Base-by-base conservation (phyloP, 2,329 filamentous ascomycete species). In the Laburnicola sp. region DNA sequence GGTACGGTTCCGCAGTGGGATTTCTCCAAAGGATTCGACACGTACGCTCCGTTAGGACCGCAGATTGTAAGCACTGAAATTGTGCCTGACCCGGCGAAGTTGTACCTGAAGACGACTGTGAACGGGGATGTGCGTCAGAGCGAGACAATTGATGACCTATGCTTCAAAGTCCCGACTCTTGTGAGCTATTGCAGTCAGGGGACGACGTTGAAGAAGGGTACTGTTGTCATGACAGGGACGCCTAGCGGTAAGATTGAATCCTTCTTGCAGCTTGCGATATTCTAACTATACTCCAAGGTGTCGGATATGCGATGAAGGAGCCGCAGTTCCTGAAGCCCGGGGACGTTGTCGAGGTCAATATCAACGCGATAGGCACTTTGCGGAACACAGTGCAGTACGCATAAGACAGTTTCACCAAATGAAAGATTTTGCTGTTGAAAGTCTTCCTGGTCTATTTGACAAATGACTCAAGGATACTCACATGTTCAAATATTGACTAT, bases 21-120 rank as follows among this genome's bases (percentile, higher is more conserved):
- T 0, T 84, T 83, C 55, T 76, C 74, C 11, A 84, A 84, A 57
- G 78, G 80, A 0, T 84, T 84, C 47, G 81, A 85, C 55, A 80
- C 75, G 0, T 84, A 74, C 55, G 78, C 79, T 0, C 82, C 82
- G 0, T 49, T 84, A 0, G 82, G 81, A 0, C 81, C 81, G 0
- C 71, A 69, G 32, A 65, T 84, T 0, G 78, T 84, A 0, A 68
- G 69, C 1, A 65, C 70, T 0, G 64, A 65, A 1, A 48, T 81
- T 0, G 62, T 84, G 0, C 61, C 67, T 0, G 76, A 80, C 45
- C 79, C 79, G 0, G 64, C 60, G 1, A 58, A 64, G 11, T 66
- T 84, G 37, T 62, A 67, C 0, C 58, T 84, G 6, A 64, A 62
- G 50, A 82, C 79, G 0, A 74, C 68, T 10, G 69, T 82, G 10